Evolutionary conservation across 164 flowering plant genomes (phyloP), one percentile per base, ranked within the genome.

Genomic region (Nymphaea thermarum): DNA sequence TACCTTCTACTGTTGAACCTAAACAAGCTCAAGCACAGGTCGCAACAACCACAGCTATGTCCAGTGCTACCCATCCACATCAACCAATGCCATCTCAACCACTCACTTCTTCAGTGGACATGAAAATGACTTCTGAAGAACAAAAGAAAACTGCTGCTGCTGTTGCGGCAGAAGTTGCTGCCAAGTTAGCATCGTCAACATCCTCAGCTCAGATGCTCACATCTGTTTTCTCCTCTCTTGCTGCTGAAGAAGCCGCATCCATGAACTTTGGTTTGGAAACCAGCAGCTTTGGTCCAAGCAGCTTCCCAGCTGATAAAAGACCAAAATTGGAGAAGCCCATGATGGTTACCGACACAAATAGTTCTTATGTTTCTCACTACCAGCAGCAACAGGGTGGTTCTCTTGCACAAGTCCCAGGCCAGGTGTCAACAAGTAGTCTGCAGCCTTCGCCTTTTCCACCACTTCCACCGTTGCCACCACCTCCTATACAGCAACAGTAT

Each of bases 171-270:
- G 89, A 89, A 67, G 81, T 90, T 66, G 91, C 87, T 44, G 96
- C 96, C 70, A 87, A 82, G 71, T 87, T 90, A 66, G 75, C 93
- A 43, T 88, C 96, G 17, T 87, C 93, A 36, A 76, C 91, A 68
- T 85, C 93, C 25, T 87, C 91, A 4, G 91, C 90, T 0, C 90
- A 85, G 76, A 87, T 90, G 87, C 84, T 90, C 60, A 72, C 86
- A 12, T 82, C 88, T 16, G 84, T 86, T 51, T 83, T 90, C 57
- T 87, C 91, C 57, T 86, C 90, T 53, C 80, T 87, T 18, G 93
- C 76, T 66, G 91, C 97, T 4, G 87, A 88, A 76, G 91, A 86
- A 77, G 93, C 88, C 65, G 70, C 70, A 41, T 55, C 69, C 42
- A 47, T 63, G 42, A 72, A 66, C 73, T 71, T 79, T 14, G 70